A percentile compares a stretch with the other conserved stretches of the same genome.
These are phyloP conservation scores for Colletotrichum sp. DNA, from an alignment of 2,329 filamentous ascomycete genomes.

Conservation along the genomic window DNA sequence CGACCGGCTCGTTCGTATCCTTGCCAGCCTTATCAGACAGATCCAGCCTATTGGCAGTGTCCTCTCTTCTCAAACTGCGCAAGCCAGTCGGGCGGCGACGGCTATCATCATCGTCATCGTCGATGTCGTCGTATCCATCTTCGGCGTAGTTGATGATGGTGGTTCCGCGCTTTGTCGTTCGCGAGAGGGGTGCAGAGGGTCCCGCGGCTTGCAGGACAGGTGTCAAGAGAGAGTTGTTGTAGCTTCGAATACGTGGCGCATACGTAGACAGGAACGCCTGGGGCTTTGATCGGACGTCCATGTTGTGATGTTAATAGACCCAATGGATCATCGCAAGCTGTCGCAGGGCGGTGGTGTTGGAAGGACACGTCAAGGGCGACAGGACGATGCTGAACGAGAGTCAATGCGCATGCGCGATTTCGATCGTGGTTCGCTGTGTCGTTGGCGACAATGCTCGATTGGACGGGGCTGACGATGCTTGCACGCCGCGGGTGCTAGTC, in stretches of 20 bases:
- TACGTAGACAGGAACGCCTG: constrained; percentile 93
- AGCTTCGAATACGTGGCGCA: constrained; percentile 86
- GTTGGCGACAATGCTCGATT: neutral
- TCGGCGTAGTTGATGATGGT: constrained; percentile 98
- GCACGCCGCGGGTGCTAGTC: neutral
- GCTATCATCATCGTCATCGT: constrained; percentile 75
- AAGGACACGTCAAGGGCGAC: neutral
- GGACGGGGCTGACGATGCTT: neutral
- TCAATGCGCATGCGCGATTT: neutral
- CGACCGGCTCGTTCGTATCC: constrained; percentile 78
- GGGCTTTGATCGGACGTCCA: constrained; percentile 61
- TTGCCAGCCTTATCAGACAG: constrained; percentile 81
- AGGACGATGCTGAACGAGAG: neutral
- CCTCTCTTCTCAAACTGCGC: constrained; percentile 80
- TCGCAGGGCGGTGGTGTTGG: constrained; percentile 9
- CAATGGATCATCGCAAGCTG: constrained; percentile 20
- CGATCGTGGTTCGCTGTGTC: neutral
- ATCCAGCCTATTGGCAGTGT: constrained; percentile 64
- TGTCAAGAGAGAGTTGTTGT: constrained; percentile 89
- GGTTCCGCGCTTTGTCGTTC: constrained; percentile 96
- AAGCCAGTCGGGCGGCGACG: constrained; percentile 83
- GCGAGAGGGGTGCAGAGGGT: constrained; percentile 69
- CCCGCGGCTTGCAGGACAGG: constrained; percentile 74
- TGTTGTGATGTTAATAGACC: constrained; percentile 28
- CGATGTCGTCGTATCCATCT: constrained; percentile 85